A percentile compares a stretch with the other conserved stretches of the same genome.
These are phyloP conservation scores for Panellus pusillus DNA, from an alignment of 768 basidiomycete species.

Conservation along the genomic window DNA sequence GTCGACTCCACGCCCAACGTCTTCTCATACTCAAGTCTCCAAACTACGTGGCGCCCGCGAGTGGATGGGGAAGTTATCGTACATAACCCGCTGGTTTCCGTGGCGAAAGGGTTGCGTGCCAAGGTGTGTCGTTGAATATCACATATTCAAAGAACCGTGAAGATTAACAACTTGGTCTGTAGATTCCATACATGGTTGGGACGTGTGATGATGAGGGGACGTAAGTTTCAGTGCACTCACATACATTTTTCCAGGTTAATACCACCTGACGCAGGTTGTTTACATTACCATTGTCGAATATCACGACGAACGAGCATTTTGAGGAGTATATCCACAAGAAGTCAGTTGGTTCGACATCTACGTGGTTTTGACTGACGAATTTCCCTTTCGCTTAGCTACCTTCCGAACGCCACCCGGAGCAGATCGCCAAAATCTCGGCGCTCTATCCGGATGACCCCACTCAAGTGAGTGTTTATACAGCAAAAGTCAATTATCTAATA, in stretches of 20 bases:
- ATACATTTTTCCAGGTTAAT: no score
- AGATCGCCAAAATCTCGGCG: conserved; percentile 1
- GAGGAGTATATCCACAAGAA: neutral
- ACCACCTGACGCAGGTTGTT: no score
- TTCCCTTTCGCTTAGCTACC: neutral
- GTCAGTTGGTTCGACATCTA: no score
- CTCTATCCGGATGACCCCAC: conserved; percentile 15
- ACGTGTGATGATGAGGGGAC: conserved; percentile 43
- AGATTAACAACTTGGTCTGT: neutral
- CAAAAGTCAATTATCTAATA: neutral
- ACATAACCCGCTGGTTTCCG: conserved; percentile 30
- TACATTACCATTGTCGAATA: neutral
- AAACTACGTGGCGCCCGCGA: conserved; percentile 36
- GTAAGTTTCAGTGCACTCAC: conserved; percentile 22
- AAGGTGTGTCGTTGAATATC: conserved; percentile 14
- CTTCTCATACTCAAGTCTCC: conserved; percentile 30
- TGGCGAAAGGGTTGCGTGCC: conserved; percentile 34
- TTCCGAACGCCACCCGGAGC: neutral
- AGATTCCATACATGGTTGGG: conserved; percentile 32
- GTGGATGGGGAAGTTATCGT: conserved; percentile 40
- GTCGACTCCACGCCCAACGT: conserved; percentile 32
- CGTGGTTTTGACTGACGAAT: no score
- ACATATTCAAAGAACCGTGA: conserved; percentile 16
- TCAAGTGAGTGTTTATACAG: neutral
- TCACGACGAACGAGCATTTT: conserved; percentile 20